Base-by-base conservation (phyloP, 257 asterid genomes). In the Mitragyna speciosa region DNA sequence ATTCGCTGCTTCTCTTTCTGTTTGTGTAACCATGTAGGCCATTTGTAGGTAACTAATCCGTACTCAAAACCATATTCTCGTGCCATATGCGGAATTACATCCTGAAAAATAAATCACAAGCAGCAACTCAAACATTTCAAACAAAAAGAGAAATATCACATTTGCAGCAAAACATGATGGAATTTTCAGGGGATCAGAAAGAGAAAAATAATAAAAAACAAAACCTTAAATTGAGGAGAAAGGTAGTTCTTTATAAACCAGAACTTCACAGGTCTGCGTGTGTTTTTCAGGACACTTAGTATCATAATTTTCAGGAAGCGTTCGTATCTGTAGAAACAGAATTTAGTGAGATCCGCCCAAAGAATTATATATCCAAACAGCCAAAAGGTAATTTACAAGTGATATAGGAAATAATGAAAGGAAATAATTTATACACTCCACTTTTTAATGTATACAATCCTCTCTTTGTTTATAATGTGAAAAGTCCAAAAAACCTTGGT, bases 241-340 rank as follows among this genome's bases (percentile, higher is more conserved):
- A 96, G 97, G 83, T 96, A 96, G 85, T 96, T 96, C 94, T 96
- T 96, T 86, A 96, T 96, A 83, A 96, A 96, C 99, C 99, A 96
- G 87, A 92, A 96, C 86, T 93, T 95, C 80, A 94, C 97, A 28
- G 99, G 98, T 75, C 98, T 91, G 33, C 83, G 80, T 12, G 99
- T 93, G 83, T 91, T 91, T 88, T 92, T 92, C 88, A 93, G 94
- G 81, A 96, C 98, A 83, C 95, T 96, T 47, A 94, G 87, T 72
- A 96, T 93, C 99, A 93, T 96, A 82, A 94, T 93, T 83, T 94
- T 96, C 78, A 94, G 92, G 78, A 94, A 96, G 75, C 97, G 98
- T 72, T 96, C 98, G 70, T 96, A 96, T 87, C 99, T 96, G 97
- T 89, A 85, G 59, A 79, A 76, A 80, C 73, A 75, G 56, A 48